Evolutionary conservation across 2,329 filamentous ascomycete species (phyloP).

Genomic region (Rhynchosporium graminicola): DNA sequence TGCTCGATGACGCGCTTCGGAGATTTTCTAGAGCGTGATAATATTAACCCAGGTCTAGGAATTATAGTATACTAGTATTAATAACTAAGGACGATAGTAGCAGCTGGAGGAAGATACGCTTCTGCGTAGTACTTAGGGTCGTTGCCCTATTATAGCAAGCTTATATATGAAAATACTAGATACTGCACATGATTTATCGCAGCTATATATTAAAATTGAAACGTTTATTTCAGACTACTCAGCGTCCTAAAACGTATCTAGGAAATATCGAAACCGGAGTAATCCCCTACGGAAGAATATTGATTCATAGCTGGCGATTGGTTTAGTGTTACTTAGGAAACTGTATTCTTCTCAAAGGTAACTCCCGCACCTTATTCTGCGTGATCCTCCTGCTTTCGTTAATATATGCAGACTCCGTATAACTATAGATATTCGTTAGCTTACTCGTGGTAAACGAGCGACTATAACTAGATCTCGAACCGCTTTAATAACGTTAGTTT

Average conservation of each 20-base stretch:
- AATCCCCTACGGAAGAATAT: background rate
- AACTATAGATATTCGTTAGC: background rate
- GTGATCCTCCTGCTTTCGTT: constrained; percentile 3
- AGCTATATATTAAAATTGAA: background rate
- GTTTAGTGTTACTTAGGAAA: background rate
- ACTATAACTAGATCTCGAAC: background rate
- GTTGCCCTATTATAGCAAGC: background rate
- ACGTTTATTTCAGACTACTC: background rate
- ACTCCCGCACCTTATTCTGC: background rate
- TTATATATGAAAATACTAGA: background rate
- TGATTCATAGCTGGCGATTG: background rate
- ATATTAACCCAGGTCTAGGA: background rate
- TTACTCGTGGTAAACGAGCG: background rate
- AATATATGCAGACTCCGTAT: background rate
- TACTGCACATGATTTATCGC: background rate
- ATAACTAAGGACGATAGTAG: background rate
- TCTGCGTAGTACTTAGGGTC: background rate
- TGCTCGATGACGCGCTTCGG: background rate
- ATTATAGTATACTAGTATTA: background rate
- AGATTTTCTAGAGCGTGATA: background rate
- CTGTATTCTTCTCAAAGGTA: background rate
- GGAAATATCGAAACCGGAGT: background rate
- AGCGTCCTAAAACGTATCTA: background rate
- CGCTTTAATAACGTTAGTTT: background rate
- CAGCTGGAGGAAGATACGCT: background rate